Conservation (phyloP, 2,329 filamentous ascomycete genomes). For the Fusarium stilboides region DNA sequence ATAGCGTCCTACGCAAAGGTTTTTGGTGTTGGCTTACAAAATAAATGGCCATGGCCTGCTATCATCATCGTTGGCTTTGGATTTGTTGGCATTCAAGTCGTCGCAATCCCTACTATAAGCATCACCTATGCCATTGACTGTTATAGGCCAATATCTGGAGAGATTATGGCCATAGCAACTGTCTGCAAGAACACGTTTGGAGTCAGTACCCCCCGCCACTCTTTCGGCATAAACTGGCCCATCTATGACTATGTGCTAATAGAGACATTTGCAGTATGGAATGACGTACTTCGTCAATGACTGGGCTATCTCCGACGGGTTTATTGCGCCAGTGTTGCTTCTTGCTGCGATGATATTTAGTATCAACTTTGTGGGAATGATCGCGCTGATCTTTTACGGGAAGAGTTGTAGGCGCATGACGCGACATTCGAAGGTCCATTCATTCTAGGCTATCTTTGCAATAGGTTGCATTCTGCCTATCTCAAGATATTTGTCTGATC, state of each 20-base stretch:
- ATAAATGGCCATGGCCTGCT: conserved; percentile 63
- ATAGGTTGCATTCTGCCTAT: no score
- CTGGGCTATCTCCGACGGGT: not conserved
- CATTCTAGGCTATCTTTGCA: no score
- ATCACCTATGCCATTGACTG: conserved; percentile 74
- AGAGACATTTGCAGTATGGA: not conserved
- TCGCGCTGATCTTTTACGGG: not conserved
- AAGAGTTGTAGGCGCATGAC: not conserved
- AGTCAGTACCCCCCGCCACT: not conserved
- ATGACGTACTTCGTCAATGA: not conserved
- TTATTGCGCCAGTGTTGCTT: not conserved
- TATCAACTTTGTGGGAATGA: not conserved
- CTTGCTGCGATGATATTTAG: not conserved
- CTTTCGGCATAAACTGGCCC: not conserved
- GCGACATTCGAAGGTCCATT: not conserved
- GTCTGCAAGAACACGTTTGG: not conserved
- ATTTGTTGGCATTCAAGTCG: conserved; percentile 52
- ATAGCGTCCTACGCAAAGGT: conserved; percentile 48
- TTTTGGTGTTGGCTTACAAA: conserved; percentile 64
- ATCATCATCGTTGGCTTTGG: conserved; percentile 65
- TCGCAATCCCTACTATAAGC: conserved; percentile 70
- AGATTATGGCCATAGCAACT: not conserved
- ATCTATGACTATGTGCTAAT: not conserved
- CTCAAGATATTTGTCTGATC: no score
- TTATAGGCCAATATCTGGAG: conserved; percentile 63